Conservation (phyloP, 1,284 basidiomycete species). For the Boletus semigastroideus region DNA sequence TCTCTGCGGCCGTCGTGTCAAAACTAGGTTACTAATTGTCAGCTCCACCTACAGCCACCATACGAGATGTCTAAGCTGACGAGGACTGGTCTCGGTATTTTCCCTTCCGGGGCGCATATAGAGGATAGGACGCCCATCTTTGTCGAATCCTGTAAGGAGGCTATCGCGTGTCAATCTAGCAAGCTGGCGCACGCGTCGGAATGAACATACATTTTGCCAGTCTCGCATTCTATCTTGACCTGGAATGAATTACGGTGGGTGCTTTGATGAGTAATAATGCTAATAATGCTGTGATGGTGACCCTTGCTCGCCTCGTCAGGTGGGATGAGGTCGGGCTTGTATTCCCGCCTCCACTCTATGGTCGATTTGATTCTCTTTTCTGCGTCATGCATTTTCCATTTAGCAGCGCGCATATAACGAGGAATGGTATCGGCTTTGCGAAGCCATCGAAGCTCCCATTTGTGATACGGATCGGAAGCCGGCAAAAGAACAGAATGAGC, state of each 20-base stretch:
- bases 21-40: not conserved
- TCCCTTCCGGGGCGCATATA: slow-evolving; percentile 85
- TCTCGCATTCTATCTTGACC: slow-evolving; percentile 75
- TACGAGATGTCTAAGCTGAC: slow-evolving; percentile 80
- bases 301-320: slow-evolving; percentile 61
- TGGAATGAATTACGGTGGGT: slow-evolving; percentile 15
- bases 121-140: slow-evolving; percentile 76
- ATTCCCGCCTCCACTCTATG: slow-evolving; percentile 80
- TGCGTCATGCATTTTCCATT: slow-evolving; percentile 77
- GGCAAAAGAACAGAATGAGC: slow-evolving; percentile 62
- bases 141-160: slow-evolving; percentile 80
- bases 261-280: not conserved
- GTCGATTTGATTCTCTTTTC: slow-evolving; percentile 77
- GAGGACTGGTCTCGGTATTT: slow-evolving; percentile 73
- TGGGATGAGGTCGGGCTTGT: slow-evolving; percentile 76
- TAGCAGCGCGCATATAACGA: slow-evolving; percentile 81
- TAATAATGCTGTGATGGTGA: not conserved
- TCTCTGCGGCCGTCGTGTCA: slow-evolving; percentile 48
- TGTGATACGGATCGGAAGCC: slow-evolving; percentile 63
- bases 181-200: not conserved
- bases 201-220: slow-evolving; percentile 78
- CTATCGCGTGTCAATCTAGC: slow-evolving; percentile 51
- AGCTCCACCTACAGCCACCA: slow-evolving; percentile 69
- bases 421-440: slow-evolving; percentile 70
- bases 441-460: slow-evolving; percentile 78